Conservation (phyloP, 2,329 filamentous ascomycete species). For the Fusarium sp. region DNA sequence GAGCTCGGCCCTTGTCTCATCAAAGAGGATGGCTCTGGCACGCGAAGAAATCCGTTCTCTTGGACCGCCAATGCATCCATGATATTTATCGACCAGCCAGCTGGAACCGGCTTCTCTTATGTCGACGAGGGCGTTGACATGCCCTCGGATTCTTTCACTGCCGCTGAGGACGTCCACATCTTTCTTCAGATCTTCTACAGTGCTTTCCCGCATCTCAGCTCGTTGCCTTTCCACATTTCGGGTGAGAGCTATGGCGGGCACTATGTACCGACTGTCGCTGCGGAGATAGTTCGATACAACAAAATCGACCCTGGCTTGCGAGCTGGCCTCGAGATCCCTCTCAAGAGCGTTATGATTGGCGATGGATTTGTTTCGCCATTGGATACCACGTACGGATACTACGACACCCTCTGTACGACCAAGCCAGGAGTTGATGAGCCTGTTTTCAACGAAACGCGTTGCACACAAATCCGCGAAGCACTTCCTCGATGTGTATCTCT, state of each 20-base stretch:
- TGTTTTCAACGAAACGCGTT: constrained; percentile 29
- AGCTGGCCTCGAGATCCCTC: constrained; percentile 14
- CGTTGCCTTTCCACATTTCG: constrained; percentile 25
- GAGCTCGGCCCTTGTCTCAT: constrained; percentile 34
- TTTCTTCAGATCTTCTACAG: constrained; percentile 32
- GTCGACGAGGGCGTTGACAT: constrained; percentile 23
- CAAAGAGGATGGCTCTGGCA: constrained; percentile 21
- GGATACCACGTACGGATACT: constrained; percentile 32
- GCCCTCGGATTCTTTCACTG: constrained; percentile 30
- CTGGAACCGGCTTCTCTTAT: constrained; percentile 35
- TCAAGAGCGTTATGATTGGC: constrained; percentile 26
- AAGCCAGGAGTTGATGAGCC: constrained; percentile 25
- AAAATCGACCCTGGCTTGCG: constrained; percentile 12
- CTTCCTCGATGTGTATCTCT: constrained; percentile 33
- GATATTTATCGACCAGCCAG: constrained; percentile 38
- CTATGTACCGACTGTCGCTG: constrained; percentile 34
- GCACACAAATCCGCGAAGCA: constrained; percentile 23
- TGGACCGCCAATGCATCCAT: constrained; percentile 37
- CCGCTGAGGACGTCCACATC: constrained; percentile 28
- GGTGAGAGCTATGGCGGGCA: constrained; percentile 38
- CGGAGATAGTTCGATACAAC: constrained; percentile 36
- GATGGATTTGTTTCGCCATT: constrained; percentile 35
- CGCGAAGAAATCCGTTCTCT: constrained; percentile 24
- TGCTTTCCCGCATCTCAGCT: constrained; percentile 17
- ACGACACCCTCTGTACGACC: constrained; percentile 35